These are phyloP conservation scores for Colletotrichum magnum DNA, from an alignment of 2,329 filamentous ascomycete genomes.

Conservation along the genomic window DNA sequence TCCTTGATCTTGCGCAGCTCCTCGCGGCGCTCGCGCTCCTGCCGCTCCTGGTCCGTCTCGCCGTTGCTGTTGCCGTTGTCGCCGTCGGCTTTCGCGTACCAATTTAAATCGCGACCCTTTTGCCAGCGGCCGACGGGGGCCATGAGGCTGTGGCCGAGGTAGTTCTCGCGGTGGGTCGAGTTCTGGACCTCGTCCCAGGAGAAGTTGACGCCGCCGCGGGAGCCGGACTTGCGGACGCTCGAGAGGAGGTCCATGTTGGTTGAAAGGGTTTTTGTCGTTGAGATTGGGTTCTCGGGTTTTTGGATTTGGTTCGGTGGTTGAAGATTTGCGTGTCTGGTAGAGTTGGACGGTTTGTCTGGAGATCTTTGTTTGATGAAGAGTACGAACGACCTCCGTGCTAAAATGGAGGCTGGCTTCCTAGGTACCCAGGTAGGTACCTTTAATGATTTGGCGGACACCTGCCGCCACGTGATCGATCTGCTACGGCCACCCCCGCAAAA, in stretches of 20 bases:
- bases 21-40: constrained; percentile 75
- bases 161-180: constrained; percentile 89
- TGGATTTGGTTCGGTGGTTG: neutral
- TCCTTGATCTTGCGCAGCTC: constrained; percentile 89
- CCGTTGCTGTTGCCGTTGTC: constrained; percentile 64
- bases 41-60: constrained; percentile 72
- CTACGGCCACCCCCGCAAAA: neutral
- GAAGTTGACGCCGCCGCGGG: constrained; percentile 94
- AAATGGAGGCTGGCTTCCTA: too few species aligned
- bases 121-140: constrained; percentile 95
- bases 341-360: neutral
- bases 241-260: constrained; percentile 98
- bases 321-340: neutral
- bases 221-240: constrained; percentile 90
- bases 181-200: constrained; percentile 95
- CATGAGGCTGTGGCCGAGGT: constrained; percentile 91
- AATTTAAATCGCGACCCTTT: constrained; percentile 77
- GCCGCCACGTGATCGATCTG: neutral
- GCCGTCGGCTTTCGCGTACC: constrained; percentile 72
- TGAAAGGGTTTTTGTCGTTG: too few species aligned
- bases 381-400: too few species aligned
- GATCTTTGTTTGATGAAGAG: neutral
- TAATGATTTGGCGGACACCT: neutral
- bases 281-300: neutral
- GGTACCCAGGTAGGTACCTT: neutral